phyloP scores from a whole-genome alignment of 2,329 filamentous ascomycete genomes.

The Monosporascus sp. region DNA sequence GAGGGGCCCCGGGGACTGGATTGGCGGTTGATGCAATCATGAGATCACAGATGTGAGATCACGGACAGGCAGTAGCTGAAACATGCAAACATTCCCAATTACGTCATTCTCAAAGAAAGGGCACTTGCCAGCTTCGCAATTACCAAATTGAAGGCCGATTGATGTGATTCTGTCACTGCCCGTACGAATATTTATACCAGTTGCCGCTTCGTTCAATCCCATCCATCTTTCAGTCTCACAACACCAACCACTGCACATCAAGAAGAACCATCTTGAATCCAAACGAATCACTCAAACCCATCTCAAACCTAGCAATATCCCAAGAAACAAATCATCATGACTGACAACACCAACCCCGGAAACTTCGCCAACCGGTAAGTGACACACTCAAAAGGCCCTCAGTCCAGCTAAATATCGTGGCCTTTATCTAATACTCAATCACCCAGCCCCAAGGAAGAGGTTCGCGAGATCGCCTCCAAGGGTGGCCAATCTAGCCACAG shows the following conservation, averaged over 20 bases:
- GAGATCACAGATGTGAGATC: neutral
- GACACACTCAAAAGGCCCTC: too few relatives aligned
- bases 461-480: conserved; percentile 33
- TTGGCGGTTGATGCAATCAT: neutral
- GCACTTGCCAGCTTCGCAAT: neutral
- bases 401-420: too few relatives aligned
- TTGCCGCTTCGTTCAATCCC: neutral
- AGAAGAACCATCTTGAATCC: neutral
- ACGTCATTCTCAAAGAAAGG: neutral
- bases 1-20: neutral
- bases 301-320: neutral
- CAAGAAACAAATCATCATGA: neutral
- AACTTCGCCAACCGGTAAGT: neutral
- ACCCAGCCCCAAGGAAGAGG: conserved; percentile 1
- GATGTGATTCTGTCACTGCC: neutral
- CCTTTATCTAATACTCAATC: neutral
- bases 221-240: neutral
- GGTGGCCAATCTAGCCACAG: conserved; percentile 34
- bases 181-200: neutral
- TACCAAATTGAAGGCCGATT: neutral
- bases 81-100: neutral
- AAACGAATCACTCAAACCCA: neutral
- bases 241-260: neutral
- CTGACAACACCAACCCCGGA: neutral
- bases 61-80: neutral